Base-by-base conservation (phyloP, 129 eudicot species). In the Ambrosia trifida region DNA sequence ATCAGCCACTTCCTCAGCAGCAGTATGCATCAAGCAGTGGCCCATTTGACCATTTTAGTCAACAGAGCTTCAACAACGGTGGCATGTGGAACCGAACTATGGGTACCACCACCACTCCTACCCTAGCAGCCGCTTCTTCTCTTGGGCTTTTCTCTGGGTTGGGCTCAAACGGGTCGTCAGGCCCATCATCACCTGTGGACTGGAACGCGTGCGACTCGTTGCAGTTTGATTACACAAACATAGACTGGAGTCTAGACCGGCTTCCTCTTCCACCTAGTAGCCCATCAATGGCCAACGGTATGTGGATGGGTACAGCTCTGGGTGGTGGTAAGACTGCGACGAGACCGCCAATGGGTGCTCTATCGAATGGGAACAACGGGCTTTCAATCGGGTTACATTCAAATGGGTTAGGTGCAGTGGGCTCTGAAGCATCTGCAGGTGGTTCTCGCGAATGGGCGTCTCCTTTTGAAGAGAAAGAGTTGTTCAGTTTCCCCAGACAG, bases 391-490 rank as follows among this genome's bases (percentile, higher is more conserved):
- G 80, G 10, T 82, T 83, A 66, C 73, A 80, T 73, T 83, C 80
- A 45, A 85, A 80, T 32, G 87, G 79, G 18, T 79, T 65, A 45
- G 72, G 53, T n/a, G 86, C 61, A 14, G 45, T 83, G 19, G 74
- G 82, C 53, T 52, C 79, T 11, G 91, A 83, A 38, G 52, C 82
- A 35, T 71, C 87, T 35, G 67, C 74, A 36, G 90, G 86, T 57
- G 82, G 83, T 65, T 87, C 95, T 32, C 87, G 89, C 5, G 97
- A 91, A 69, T 91, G 97, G 96, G 77, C 89, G 64, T 91, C 97
- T 53, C 97, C 97, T 0, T 91, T 91, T 70, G 97, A 91, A 82
- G 96, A 87, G 85, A 88, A 78, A 79, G 97, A 91, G 70, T 68
- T 91, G 69, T 91, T 91, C 72, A 88, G 87, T 80, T 80, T 88